Evolutionary conservation across 768 basidiomycete genomes (phyloP).

Genomic region (Hygrophorus pudorinus): DNA sequence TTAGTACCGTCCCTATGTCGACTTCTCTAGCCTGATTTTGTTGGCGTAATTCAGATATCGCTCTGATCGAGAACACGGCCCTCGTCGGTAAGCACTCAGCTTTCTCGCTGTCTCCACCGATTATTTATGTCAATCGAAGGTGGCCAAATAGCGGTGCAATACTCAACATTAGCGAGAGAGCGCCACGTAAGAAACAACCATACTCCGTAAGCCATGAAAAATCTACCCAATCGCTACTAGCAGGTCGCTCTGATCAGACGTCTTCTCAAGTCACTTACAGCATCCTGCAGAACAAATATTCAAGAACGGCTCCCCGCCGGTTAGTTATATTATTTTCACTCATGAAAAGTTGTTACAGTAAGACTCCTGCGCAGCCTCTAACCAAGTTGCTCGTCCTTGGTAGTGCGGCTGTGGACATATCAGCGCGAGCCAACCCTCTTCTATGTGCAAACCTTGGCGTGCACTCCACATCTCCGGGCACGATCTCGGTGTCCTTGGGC

Average conservation of each 20-base stretch:
- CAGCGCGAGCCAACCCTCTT: conserved; percentile 34
- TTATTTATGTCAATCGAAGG: conserved; percentile 30
- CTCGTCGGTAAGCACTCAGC: conserved; percentile 48
- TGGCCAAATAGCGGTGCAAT: conserved; percentile 69
- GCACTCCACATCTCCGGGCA: conserved; percentile 75
- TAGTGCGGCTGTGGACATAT: conserved; percentile 84
- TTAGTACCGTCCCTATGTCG: not conserved
- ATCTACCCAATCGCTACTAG: not conserved
- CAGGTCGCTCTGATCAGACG: too few species aligned
- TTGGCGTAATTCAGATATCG: conserved; percentile 52
- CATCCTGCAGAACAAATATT: too few species aligned
- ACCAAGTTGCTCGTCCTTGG: conserved; percentile 68
- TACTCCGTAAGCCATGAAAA: not conserved
- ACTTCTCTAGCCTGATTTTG: not conserved
- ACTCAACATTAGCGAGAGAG: conserved; percentile 39
- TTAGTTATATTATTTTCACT: not conserved
- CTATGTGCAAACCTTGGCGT: conserved; percentile 21
- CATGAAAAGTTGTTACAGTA: not conserved
- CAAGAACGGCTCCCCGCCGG: not conserved
- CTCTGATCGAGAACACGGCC: conserved; percentile 84
- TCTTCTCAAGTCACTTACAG: too few species aligned
- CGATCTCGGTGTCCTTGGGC: conserved; percentile 61
- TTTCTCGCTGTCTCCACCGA: conserved; percentile 1
- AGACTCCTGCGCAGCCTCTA: not conserved
- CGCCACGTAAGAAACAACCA: conserved; percentile 21